Evolutionary conservation across 2,329 filamentous ascomycete genomes (phyloP), one percentile per base, ranked within the genome.

Genomic region (Paecilomyces sp.): DNA sequence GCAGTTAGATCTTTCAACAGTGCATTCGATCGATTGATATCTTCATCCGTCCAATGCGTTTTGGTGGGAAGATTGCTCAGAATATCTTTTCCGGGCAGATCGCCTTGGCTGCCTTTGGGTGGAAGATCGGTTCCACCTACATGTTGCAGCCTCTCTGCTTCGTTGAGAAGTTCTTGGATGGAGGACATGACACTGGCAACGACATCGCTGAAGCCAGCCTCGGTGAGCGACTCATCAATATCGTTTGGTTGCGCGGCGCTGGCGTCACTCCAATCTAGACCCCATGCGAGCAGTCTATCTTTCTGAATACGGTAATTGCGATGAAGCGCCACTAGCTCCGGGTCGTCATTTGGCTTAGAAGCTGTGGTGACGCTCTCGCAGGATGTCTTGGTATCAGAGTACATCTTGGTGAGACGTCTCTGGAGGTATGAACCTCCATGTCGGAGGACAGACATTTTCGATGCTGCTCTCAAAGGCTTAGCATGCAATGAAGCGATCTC

Each of bases 201-300:
- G 3, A 85, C 82, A 70, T 87, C 85, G 53, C 84, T 85, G 62
- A 87, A 77, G 18, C 85, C 85, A 33, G 85, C 85, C 61, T 83
- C 80, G 57, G 83, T 84, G 18, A 87, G 75, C 18, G 82, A 83
- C 65, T 85, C 84, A 67, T 87, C 85, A 65, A 87, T 87, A 71
- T 85, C 81, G 65, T 81, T 83, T 60, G 83, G 79, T 57, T 79
- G 75, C 15, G 78, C 79, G 61, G 80, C 81, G 65, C 79, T 81
- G 61, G 82, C 84, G 68, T 87, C 85, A 70, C 80, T 85, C 85
- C 85, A 88, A 69, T 87, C 83, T 60, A 87, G 74, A 54, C 85
- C 85, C 85, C 85, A 88, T 33, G 85, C 81, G 50, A 87, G 79
- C 55, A 88, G 75, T 22, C 85, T 76, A 69, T 88, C 84, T 68